These are phyloP conservation scores for Oryza nivara DNA, from an alignment of 176 grass and related monocot genomes.

Conservation along the genomic window DNA sequence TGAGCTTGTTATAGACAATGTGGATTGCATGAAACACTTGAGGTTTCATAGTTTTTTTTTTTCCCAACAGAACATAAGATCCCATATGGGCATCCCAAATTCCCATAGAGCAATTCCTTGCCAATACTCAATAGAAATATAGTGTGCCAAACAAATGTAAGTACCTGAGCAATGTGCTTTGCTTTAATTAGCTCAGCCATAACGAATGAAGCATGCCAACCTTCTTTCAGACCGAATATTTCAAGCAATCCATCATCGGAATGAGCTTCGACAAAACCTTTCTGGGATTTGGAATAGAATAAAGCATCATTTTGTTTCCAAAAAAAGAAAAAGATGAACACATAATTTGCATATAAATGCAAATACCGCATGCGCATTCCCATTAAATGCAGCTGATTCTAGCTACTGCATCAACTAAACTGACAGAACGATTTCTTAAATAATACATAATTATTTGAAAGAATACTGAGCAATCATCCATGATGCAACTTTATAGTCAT, in stretches of 20 bases:
- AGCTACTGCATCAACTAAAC: background rate
- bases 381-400: background rate
- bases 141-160: background rate
- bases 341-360: conserved; percentile 12
- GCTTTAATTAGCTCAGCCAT: conserved; percentile 95
- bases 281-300: conserved; percentile 53
- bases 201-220: conserved; percentile 98
- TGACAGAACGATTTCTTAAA: background rate
- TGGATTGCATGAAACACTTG: background rate
- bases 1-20: background rate
- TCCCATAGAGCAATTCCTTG: background rate
- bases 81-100: conserved; percentile 1
- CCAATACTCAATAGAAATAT: background rate
- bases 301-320: background rate
- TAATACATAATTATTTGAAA: background rate
- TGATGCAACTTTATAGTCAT: conserved; percentile 1
- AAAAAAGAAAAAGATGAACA: background rate
- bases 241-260: conserved; percentile 92
- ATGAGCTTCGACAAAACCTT: conserved; percentile 82
- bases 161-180: conserved; percentile 94
- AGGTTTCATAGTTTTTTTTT: background rate
- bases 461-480: background rate
- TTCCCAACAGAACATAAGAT: background rate
- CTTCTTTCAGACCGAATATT: conserved; percentile 99
- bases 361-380: background rate